Base-by-base conservation (phyloP, 2,329 filamentous ascomycete genomes). In the Venturia oleaginea region DNA sequence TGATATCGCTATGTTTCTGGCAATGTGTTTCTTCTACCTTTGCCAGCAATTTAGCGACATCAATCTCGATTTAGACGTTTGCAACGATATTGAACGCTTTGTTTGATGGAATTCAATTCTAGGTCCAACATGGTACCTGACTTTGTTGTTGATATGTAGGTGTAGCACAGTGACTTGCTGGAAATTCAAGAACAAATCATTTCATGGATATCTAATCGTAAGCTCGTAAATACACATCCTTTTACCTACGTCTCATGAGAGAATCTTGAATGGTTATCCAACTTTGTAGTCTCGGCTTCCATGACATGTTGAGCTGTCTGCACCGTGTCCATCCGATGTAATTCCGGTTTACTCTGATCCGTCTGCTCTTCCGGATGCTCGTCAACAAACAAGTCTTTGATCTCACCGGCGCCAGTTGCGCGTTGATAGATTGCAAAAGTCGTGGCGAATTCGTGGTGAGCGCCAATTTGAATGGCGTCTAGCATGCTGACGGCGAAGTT, bases 401-500 rank as follows among this genome's bases (percentile, higher is more conserved):
- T 78, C n/a, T 74, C 77, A 4, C 82, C 82, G 2, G 73, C 70
- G 1, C 81, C 81, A 2, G 79, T 78, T 0, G 82, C 74, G 10
- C 78, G 74, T 67, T 84, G 77, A 65, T 84, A 84, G 3, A 85
- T 79, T 27, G 79, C 79, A 43, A 81, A 76, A 0, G 77, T 83
- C 3, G 82, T 84, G 43, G 77, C 82, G 51, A 85, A 84, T 59
- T 84, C 76, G 54, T 76, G 78, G 65, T 79, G 77, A 15, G 76
- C 73, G 7, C 80, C 79, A 15, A 81, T 75, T 65, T 83, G 80
- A 65, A 85, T 82, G 37, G 80, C 79, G 65, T 84, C 81, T 8
- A 85, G 77, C 17, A 84, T 72, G 55, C 77, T 73, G 17, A 83
- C 69, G 0, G 81, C 83, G 66, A 81, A 85, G 22, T 81, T 84